Percentiles rank a stretch among this genome's conserved stretches.
Conservation (phyloP, 1,284 basidiomycete genomes). For the Mycosarcoma mackinlayi region DNA sequence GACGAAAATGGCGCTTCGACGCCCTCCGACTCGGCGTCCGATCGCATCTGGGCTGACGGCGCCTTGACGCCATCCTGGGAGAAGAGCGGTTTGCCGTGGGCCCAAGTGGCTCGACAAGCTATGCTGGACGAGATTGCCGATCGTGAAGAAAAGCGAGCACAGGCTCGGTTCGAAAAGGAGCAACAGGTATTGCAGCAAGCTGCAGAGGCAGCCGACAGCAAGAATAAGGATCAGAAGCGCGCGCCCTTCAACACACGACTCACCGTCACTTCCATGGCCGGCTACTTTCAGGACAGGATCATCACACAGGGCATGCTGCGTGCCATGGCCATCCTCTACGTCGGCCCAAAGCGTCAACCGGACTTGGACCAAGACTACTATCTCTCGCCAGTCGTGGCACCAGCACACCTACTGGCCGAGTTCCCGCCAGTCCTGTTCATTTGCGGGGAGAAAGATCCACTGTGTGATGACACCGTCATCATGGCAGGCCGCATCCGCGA, state of each 20-base stretch:
- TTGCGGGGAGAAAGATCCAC: constrained; percentile 86
- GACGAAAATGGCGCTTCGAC: constrained; percentile 30
- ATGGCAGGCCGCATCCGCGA: constrained; percentile 91
- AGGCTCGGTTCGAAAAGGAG: constrained; percentile 35
- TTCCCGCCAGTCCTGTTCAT: constrained; percentile 86
- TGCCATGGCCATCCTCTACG: constrained; percentile 97
- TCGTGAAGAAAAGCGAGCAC: constrained; percentile 30
- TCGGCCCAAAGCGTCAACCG: constrained; percentile 89
- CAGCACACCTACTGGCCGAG: constrained; percentile 82
- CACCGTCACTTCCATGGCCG: constrained; percentile 94
- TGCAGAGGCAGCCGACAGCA: constrained; percentile 38
- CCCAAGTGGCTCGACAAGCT: constrained; percentile 33
- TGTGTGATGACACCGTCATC: constrained; percentile 79
- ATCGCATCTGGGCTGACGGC: constrained; percentile 26
- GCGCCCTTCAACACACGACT: constrained; percentile 79
- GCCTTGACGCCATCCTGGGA: constrained; percentile 40
- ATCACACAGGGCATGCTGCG: constrained; percentile 75
- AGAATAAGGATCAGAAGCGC: constrained; percentile 35
- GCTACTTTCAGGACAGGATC: constrained; percentile 69
- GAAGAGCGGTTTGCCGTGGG: constrained; percentile 37
- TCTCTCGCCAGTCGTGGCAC: constrained; percentile 91
- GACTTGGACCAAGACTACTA: constrained; percentile 94
- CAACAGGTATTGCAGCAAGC: constrained; percentile 39
- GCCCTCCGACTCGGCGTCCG: constrained; percentile 30
- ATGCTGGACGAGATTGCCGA: constrained; percentile 26